A percentile compares a stretch with the other conserved stretches of the same genome.
Evolutionary conservation across 2,329 filamentous ascomycete genomes (phyloP).

Genomic region (Diaporthe eres): DNA sequence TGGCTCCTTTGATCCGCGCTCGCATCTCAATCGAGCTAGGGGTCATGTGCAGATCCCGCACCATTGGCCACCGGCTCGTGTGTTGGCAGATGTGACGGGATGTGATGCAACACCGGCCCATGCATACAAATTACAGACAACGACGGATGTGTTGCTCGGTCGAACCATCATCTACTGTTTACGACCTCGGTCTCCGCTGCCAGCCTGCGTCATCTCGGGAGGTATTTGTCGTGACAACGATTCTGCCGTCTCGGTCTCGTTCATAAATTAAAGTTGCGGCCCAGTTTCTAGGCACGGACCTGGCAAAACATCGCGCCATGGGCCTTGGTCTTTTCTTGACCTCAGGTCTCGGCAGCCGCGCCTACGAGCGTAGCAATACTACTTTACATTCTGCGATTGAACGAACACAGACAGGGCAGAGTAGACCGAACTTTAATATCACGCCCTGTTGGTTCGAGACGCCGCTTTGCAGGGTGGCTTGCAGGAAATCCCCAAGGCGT

Average conservation of each 20-base stretch:
- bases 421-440: neutral
- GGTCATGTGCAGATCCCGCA: constrained; percentile 14
- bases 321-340: neutral
- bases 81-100: constrained; percentile 34
- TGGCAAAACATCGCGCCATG: neutral
- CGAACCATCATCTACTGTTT: constrained; percentile 21
- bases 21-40: constrained; percentile 13
- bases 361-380: neutral
- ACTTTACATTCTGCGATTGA: neutral
- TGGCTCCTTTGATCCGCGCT: constrained; percentile 24
- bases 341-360: neutral
- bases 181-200: constrained; percentile 1
- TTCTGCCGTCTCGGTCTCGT: neutral
- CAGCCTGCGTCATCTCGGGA: neutral
- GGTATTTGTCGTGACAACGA: neutral
- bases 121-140: constrained; percentile 26
- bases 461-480: neutral
- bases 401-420: neutral
- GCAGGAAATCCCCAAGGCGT: neutral
- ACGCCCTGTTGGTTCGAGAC: neutral
- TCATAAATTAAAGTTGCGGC: neutral
- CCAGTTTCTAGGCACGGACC: neutral
- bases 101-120: constrained; percentile 30
- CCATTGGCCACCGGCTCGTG: constrained; percentile 12
- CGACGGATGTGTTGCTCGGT: constrained; percentile 12